Conservation (phyloP, 2,329 filamentous ascomycete species). For the Diplodia seriata region DNA sequence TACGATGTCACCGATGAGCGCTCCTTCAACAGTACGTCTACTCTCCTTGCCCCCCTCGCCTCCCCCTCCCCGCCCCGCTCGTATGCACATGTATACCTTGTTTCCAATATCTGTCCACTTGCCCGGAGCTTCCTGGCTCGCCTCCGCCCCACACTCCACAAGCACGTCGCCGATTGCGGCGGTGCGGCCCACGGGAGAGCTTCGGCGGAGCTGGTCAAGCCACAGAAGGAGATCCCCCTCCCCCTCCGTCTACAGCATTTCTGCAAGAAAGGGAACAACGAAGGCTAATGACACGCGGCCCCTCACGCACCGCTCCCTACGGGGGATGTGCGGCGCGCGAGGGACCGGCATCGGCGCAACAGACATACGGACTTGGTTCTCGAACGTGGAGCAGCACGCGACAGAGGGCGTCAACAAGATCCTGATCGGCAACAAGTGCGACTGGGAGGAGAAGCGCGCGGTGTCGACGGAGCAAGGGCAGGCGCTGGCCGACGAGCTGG, state of each 20-base stretch:
- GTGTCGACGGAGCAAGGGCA: conserved; percentile 94
- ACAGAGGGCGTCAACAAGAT: conserved; percentile 99
- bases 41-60: neutral
- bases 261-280: neutral
- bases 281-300: conserved; percentile 14
- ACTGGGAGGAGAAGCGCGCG: conserved; percentile 98
- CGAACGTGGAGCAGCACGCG: conserved; percentile 97
- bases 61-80: neutral
- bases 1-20: conserved; percentile 98
- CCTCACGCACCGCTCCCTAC: neutral
- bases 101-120: conserved; percentile 18
- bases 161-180: conserved; percentile 34
- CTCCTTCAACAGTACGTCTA: conserved; percentile 85
- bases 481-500: conserved; percentile 90
- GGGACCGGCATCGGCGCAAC: conserved; percentile 32
- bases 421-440: conserved; percentile 99
- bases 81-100: neutral
- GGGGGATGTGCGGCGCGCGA: neutral
- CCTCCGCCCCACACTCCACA: conserved; percentile 19
- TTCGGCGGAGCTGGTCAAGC: conserved; percentile 17
- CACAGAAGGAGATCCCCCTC: conserved; percentile 8
- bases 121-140: conserved; percentile 1
- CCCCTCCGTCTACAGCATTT: neutral
- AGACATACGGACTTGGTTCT: conserved; percentile 99
- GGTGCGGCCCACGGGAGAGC: conserved; percentile 28